Base-by-base conservation (phyloP, 768 basidiomycete species). In the Collybia nuda region DNA sequence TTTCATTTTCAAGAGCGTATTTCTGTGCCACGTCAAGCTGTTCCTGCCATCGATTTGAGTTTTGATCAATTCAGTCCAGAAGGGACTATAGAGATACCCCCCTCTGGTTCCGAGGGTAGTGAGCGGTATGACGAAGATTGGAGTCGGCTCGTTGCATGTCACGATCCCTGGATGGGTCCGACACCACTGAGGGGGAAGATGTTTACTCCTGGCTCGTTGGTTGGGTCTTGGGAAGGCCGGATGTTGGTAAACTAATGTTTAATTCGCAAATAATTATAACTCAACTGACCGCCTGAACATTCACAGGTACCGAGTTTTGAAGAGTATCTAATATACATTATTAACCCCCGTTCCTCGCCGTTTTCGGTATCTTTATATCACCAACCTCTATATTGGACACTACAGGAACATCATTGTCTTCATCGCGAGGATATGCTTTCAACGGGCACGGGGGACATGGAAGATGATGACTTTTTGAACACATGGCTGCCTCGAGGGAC, bases 341-440 rank as follows among this genome's bases (percentile, higher is more conserved):
- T 17, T 32, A 59, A 48, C 49, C 55, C 59, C 46, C 62, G 58
- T 50, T 49, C 62, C 35, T 59, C 58, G 14, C 62, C 68, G 3
- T 45, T 53, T 11, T 43, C 56, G 19, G 54, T 65, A 18, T 56
- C 60, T 11, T 29, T 78, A 28, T 44, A 54, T 15, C 69, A 71
- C 21, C 64, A 67, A 42, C 70, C 74, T 17, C 54, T 80, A 1
- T 71, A 73, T 39, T 75, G 72, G 53, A 59, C 59, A 32, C 62
- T 80, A 26, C 61, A 67, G 35, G 79, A 81, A 56, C 75, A 79
- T 45, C 77, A 80, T 39, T 79, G 78, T 47, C 55, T 79, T 7
- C 55, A 50, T 14, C 69, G 71, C 6, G 62, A 69, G 35, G 66
- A 69, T 32, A 72, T 71, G 1, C 60, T 80, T 37, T 11, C 49